Base-by-base conservation (phyloP, 352 stramenopile species). In the Phytophthora idaei region DNA sequence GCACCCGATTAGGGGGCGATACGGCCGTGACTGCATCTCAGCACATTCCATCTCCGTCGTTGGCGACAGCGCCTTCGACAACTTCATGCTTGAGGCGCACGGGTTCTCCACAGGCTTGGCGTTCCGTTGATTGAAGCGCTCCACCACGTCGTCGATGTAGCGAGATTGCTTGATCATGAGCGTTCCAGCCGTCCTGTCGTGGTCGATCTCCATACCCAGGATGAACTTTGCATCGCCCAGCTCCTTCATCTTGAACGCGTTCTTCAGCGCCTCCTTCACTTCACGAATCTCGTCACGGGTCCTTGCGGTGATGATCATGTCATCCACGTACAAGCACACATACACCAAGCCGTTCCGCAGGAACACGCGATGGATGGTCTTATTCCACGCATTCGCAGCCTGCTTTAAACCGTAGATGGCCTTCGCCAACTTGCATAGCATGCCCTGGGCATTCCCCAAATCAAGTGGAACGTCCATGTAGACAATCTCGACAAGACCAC, bases 371-470 rank as follows among this genome's bases (percentile, higher is more conserved):
- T 45, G 39, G 14, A 45, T 45, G 4, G 39, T 45, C 39, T 51
- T 55, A 42, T 61, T 69, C 60, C 67, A 74, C 1, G 53, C 67
- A 21, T 42, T 59, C 12, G 67, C 49, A 32, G 61, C 48, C 36
- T 75, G 49, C 44, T 71, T 60, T 11, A 71, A 17, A 2, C 61
- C 61, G 31, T 75, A 75, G 12, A 71, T 52, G 9, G 61, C 41
- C 48, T 67, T 66, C 10, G 57, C 4, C 8, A 72, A 27, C 31
- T 51, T 11, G 27, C 36, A 68, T n/a, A 27, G 28, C 45, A 32
- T 32, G 2, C 27, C 10, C 11, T 39, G 5, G 11, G 34, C 34
- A 1, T 39, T 39, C 8, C 11, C 34, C 6, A 39, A 12, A 12
- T 8, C 34, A 3, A 39, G 9, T 39, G 60, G 32, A 1, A 44